Conservation (phyloP, 768 basidiomycete genomes). For the Gautieria morchelliformis region DNA sequence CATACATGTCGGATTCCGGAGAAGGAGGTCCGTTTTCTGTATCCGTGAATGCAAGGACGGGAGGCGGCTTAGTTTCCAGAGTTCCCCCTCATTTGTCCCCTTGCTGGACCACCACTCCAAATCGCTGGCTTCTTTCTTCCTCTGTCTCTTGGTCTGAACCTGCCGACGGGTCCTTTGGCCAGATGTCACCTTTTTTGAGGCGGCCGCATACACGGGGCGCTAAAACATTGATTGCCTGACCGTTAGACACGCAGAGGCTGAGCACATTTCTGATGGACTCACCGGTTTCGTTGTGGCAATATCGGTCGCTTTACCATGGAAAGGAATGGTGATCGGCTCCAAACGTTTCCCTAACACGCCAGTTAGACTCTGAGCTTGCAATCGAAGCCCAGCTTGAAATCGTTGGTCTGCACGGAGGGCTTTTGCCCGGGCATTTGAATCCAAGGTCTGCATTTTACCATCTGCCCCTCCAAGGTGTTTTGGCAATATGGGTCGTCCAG, state of each 20-base stretch:
- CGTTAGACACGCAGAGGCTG: not conserved
- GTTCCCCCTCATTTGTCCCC: conserved; percentile 28
- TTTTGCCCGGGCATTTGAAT: conserved; percentile 28
- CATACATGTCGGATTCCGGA: conserved; percentile 36
- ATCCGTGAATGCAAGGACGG: conserved; percentile 22
- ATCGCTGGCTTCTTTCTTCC: conserved; percentile 30
- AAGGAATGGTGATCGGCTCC: conserved; percentile 43
- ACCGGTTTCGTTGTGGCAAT: not conserved
- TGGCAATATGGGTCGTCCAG: conserved; percentile 37
- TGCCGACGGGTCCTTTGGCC: conserved; percentile 34
- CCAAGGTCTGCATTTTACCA: conserved; percentile 13
- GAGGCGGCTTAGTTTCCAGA: conserved; percentile 17
- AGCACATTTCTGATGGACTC: not conserved
- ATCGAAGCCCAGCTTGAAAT: conserved; percentile 46
- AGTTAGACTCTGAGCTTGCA: conserved; percentile 46
- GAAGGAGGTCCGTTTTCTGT: conserved; percentile 26
- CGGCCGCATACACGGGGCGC: not conserved
- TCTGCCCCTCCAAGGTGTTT: conserved; percentile 42
- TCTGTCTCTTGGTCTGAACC: conserved; percentile 36
- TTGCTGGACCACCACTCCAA: conserved; percentile 37
- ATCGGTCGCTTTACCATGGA: conserved; percentile 20
- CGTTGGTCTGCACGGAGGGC: conserved; percentile 39
- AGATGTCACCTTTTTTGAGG: conserved; percentile 20
- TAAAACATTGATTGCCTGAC: no score
- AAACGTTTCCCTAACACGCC: conserved; percentile 34